Conservation (phyloP, 1,284 basidiomycete species). For the Pascua guehoae region DNA sequence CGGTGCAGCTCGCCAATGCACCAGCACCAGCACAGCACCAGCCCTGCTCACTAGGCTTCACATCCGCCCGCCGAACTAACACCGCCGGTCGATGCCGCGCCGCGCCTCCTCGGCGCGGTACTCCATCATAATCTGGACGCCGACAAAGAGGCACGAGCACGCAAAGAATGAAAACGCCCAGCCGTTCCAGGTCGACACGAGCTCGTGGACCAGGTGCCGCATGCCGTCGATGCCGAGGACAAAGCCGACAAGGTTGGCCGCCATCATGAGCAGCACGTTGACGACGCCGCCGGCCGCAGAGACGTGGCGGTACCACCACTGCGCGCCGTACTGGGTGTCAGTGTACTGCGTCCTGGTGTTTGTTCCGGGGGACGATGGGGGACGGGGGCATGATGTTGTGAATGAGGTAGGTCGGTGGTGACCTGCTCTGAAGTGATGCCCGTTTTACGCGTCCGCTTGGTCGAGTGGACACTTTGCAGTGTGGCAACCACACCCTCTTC, state of each 20-base stretch:
- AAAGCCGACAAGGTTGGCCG: constrained; percentile 92
- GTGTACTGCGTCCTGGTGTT: no score
- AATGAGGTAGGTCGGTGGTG: no score
- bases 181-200: constrained; percentile 59
- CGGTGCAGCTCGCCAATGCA: no score
- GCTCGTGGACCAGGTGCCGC: constrained; percentile 62
- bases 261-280: constrained; percentile 88
- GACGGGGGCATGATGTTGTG: no score
- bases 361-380: no score
- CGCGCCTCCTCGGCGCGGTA: constrained; percentile 59
- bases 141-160: constrained; percentile 70
- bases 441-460: no score
- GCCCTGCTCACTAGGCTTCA: no score
- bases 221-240: constrained; percentile 85
- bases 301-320: constrained; percentile 80
- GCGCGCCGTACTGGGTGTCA: constrained; percentile 59
- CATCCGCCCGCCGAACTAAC: constrained; percentile 17
- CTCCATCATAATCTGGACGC: constrained; percentile 90
- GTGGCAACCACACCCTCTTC: no score
- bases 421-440: no score
- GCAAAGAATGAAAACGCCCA: constrained; percentile 64
- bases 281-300: constrained; percentile 77
- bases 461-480: no score
- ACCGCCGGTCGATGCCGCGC: constrained; percentile 42
- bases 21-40: no score